These are phyloP conservation scores for Phytophthora aleatoria DNA, from an alignment of 352 stramenopile species.

Conservation along the genomic window DNA sequence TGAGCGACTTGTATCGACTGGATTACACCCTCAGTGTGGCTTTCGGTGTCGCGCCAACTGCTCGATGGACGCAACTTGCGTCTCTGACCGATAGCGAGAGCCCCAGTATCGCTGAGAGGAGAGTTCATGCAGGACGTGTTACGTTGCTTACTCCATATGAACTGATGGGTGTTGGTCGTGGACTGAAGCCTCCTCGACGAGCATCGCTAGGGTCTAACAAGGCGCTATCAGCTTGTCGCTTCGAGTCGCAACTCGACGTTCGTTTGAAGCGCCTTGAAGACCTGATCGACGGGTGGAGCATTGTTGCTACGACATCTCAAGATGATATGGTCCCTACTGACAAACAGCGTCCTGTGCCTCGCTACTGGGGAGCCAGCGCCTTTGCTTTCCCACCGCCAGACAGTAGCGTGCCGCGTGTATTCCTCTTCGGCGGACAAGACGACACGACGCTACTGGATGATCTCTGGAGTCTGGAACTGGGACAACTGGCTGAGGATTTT, in stretches of 20 bases:
- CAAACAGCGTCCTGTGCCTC: constrained; percentile 23
- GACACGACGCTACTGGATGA: constrained; percentile 62
- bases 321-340: constrained; percentile 2
- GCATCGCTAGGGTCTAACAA: constrained; percentile 29
- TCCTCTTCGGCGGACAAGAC: constrained; percentile 74
- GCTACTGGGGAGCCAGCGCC: constrained; percentile 53
- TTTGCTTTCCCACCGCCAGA: constrained; percentile 34
- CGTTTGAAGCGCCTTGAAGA: constrained; percentile 48
- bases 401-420: constrained; percentile 30
- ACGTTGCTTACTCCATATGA: constrained; percentile 56
- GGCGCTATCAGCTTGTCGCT: constrained; percentile 21
- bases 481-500: constrained; percentile 39
- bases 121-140: constrained; percentile 36
- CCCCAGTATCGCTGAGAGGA: constrained; percentile 30
- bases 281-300: constrained; percentile 43
- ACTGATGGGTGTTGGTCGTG: constrained; percentile 45
- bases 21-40: constrained; percentile 48
- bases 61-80: constrained; percentile 50
- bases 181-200: constrained; percentile 29
- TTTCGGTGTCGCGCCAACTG: constrained; percentile 19
- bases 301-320: constrained; percentile 13
- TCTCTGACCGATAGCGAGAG: constrained; percentile 29
- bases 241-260: constrained; percentile 39
- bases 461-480: constrained; percentile 60
- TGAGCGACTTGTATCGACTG: constrained; percentile 66